Base-by-base conservation (phyloP, 2,329 filamentous ascomycete genomes). In the Leptodontidium sp. region DNA sequence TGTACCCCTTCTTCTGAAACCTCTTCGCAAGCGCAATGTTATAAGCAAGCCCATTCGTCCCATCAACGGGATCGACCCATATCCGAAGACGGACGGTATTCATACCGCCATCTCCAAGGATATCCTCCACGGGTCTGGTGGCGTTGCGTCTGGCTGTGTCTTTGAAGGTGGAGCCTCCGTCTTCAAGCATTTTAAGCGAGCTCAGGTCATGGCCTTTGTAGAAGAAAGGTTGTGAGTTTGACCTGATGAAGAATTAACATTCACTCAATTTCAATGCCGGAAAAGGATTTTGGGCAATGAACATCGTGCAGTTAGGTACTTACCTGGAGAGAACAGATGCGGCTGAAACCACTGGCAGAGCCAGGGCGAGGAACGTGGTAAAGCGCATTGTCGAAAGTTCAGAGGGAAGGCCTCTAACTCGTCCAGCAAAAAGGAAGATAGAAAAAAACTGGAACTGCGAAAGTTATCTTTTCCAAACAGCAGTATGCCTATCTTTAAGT, bases 41-140 rank as follows among this genome's bases (percentile, higher is more conserved):
- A 79, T 93, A 93, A 69, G 87, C 85, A 49, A 93, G 82, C 77
- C 90, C 86, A 79, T 93, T 92, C 70, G 84, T 84, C 52, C 89
- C 88, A 70, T 87, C 85, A 17, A 84, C 81, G 0, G 88, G 88
- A 74, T 90, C 90, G 15, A 93, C 90, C 90, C 90, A 93, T 38
- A 93, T 81, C 17, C 91, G 85, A 76, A 93, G 89, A 12, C 90
- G 87, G 53, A 92, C 87, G 0, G 86, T 90, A 77, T 92, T 93
- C 76, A 91, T 86, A 11, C 90, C 91, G 24, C 83, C 86, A 29
- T 82, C 81, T 1, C 82, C 85, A 5, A 93, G 81, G 59, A 93
- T 92, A 1, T 80, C 83, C 75, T 93, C 91, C 1, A 92, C 82
- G 0, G 86, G 80, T 38, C 80, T 71, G 1, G 80, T 82, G 26